Base-by-base conservation (phyloP, 768 basidiomycete species). In the Polyporus arcularius region DNA sequence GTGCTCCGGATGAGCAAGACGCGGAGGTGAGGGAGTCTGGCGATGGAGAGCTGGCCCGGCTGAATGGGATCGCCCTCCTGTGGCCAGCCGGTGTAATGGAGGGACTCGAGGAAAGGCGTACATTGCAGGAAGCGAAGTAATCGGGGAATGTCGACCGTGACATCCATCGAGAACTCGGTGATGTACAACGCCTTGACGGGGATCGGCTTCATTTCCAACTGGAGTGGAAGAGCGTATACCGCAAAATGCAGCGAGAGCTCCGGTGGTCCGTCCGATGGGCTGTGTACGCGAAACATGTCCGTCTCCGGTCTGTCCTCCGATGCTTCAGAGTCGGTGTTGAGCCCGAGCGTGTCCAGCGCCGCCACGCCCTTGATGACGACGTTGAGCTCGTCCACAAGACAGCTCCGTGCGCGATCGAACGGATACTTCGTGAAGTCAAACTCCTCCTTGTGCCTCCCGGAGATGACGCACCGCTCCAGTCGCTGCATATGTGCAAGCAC, bases 91-190 rank as follows among this genome's bases (percentile, higher is more conserved):
- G 75, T 78, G 50, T 86, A 80, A 53, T 77, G 76, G 63, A 91
- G 82, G 18, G 76, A 75, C 69, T 89, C 82, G 47, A 92, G 79
- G 55, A 78, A 75, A 2, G 89, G 87, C 64, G 84, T 89, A 31
- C 79, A 80, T 6, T 76, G 72, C 38, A 92, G 81, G 69, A 92
- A 87, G 46, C 75, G 74, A 61, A 91, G 79, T 43, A 90, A 74
- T 35, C 79, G 77, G 43, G 74, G 72, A 10, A 86, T 80, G 35
- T 77, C 77, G 16, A 79, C 67, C 72, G 76, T 62, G 74, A 73
- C 60, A 66, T 74, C 73, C 18, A 73, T 47, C 65, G 76, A 61
- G 70, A 73, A 67, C 71, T 91, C 89, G 9, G 75, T 72, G 62
- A 91, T 84, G 45, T 77, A 78, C 57, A 91, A 75, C 41, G 80